Evolutionary conservation across 2,329 filamentous ascomycete genomes (phyloP), one percentile per base, ranked within the genome.

Genomic region (Emergomyces africanus): DNA sequence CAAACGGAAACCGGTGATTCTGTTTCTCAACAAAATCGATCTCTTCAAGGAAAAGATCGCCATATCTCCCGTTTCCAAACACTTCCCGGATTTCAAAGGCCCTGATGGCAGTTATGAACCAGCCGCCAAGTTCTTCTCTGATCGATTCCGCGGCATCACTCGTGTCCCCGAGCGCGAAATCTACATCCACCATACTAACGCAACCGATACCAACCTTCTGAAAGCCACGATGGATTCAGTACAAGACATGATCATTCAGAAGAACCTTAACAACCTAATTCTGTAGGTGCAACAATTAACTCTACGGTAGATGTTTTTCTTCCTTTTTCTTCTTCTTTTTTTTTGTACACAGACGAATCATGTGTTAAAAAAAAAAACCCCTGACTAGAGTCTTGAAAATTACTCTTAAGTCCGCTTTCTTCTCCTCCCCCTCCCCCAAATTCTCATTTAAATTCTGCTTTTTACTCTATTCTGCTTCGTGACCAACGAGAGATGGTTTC

Each of bases 21-120:
- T 92, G 57, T 92, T 92, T 75, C 79, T 92, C 61, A 92, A 91
- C 79, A 92, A 92, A 77, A 90, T 91, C 77, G 88, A 92, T 72
- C 78, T 91, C 14, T 92, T 92, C 79, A 87, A 83, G 71, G 83
- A 86, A 67, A 92, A 92, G 76, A 78, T 92, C 41, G 74, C 79
- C 2, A 77, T 81, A 59, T 89, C 85, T 63, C 85, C 88, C 3
- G 87, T 92, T 64, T 83, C 82, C 60, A 82, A 84, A 58, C 85
- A 89, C 61, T 91, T 91, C 74, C 87, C 87, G 48, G 88, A 92
- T 69, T 92, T 89, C 75, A 81, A 83, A 62, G 88, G 88, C 35
- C 83, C 86, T 10, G 75, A 83, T 41, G 82, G 83, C 64, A 86
- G 90, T 71, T 85, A 84, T 71, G 87, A 89, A 71, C 81, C 87